phyloP scores from a whole-genome alignment of 148 eudicot genomes.

The Silene uniflora region DNA sequence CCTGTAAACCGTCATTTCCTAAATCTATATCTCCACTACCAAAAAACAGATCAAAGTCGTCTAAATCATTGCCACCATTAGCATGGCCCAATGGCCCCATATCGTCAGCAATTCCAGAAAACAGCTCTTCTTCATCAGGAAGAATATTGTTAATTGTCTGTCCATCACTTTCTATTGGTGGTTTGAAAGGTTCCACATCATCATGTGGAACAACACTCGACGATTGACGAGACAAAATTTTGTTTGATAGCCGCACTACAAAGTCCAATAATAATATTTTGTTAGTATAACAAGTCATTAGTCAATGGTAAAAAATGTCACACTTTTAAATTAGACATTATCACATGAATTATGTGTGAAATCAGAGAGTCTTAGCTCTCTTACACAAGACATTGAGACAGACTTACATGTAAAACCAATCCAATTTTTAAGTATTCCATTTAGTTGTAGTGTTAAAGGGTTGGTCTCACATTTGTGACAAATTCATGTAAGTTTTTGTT shows the following conservation, averaged over 20 bases:
- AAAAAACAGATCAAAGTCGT: constrained; percentile 63
- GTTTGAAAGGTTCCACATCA: constrained; percentile 29
- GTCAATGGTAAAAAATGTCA: background rate
- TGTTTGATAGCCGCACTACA: constrained; percentile 44
- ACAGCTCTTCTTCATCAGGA: constrained; percentile 76
- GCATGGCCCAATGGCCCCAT: constrained; percentile 31
- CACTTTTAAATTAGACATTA: too few relatives aligned
- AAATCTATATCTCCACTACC: constrained; percentile 68
- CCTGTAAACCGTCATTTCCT: constrained; percentile 32
- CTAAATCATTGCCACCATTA: constrained; percentile 39
- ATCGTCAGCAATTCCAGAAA: constrained; percentile 54
- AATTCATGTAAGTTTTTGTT: background rate
- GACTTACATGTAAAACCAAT: too few relatives aligned
- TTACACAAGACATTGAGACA: too few relatives aligned
- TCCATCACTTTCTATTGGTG: constrained; percentile 44
- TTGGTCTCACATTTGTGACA: too few relatives aligned
- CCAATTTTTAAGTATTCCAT: too few relatives aligned
- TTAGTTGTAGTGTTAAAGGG: too few relatives aligned
- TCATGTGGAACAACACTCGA: constrained; percentile 24
- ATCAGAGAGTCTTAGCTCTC: too few relatives aligned
- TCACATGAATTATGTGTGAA: too few relatives aligned
- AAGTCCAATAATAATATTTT: constrained; percentile 21
- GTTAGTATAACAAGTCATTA: constrained; percentile 1
- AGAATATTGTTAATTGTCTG: constrained; percentile 53
- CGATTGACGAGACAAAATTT: constrained; percentile 31